Percentiles rank a stretch among this genome's conserved stretches.
Evolutionary conservation across 495 filamentous ascomycete species (phyloP).

Genomic region (Hyaloscypha bicolor): DNA sequence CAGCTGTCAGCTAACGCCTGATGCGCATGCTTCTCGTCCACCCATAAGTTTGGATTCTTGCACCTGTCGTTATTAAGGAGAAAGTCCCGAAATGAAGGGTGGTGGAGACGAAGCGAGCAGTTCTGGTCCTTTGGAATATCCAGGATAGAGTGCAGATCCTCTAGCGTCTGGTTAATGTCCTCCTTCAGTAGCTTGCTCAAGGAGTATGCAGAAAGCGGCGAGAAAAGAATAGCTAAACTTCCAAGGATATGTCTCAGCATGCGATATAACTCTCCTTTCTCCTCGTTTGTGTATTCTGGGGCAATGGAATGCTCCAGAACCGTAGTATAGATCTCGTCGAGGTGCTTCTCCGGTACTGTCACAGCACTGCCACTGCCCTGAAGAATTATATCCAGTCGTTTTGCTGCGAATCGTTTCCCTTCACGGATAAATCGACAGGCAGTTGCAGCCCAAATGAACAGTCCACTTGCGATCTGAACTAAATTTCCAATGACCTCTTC

Average conservation of each 20-base stretch:
- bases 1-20: neutral
- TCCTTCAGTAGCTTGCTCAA: neutral
- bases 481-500: neutral
- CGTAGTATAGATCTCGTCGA: neutral
- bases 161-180: neutral
- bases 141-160: slow-evolving; percentile 4
- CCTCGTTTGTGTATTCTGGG: neutral
- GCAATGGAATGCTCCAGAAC: neutral
- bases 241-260: neutral
- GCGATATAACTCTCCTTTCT: neutral
- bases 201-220: slow-evolving; percentile 2
- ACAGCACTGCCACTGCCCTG: neutral
- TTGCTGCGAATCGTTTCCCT: neutral
- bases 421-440: neutral
- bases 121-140: slow-evolving; percentile 2
- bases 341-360: neutral
- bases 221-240: neutral
- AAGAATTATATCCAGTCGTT: neutral
- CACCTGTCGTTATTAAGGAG: too few species aligned
- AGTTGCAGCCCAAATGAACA: neutral
- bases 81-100: too few species aligned
- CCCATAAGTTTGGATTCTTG: too few species aligned
- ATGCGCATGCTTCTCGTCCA: too few species aligned
- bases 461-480: neutral
- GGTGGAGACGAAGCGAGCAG: too few species aligned